Evolutionary conservation across 768 basidiomycete genomes (phyloP).

Genomic region (Rubroboletus pulcherrimus): DNA sequence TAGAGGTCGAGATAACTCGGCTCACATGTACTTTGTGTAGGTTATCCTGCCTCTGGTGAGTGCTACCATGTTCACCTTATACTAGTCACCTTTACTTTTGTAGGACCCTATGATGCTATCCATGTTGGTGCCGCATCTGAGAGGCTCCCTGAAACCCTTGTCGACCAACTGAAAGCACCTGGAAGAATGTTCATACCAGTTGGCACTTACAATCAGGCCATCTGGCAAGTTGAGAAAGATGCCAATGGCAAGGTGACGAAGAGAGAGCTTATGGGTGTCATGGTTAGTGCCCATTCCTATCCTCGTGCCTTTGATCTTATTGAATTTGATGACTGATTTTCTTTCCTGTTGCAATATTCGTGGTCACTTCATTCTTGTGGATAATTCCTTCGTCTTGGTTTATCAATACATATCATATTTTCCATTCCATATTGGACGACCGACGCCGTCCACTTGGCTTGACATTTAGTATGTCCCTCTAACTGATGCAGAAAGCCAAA

Average conservation of each 20-base stretch:
- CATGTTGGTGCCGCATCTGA: conserved; percentile 95
- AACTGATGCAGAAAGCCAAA: conserved; percentile 55
- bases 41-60: conserved; percentile 36
- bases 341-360: background rate
- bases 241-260: conserved; percentile 58
- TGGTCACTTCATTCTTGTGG: background rate
- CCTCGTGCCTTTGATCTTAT: conserved; percentile 5
- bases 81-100: background rate
- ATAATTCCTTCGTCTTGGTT: background rate
- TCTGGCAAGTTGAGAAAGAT: conserved; percentile 81
- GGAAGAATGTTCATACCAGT: conserved; percentile 94
- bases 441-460: background rate
- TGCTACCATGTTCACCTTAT: background rate
- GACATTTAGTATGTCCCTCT: conserved; percentile 59
- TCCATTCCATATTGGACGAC: background rate
- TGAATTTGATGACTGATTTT: conserved; percentile 12
- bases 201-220: conserved; percentile 55
- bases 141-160: conserved; percentile 58
- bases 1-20: background rate
- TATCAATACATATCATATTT: background rate
- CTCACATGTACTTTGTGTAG: conserved; percentile 18
- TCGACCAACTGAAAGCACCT: conserved; percentile 73
- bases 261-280: conserved; percentile 74
- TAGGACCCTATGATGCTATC: conserved; percentile 76
- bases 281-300: conserved; percentile 43